Percentiles rank a stretch among this genome's conserved stretches.
Evolutionary conservation across 2,329 filamentous ascomycete genomes (phyloP).

Genomic region (Dichotomopilus funicola): DNA sequence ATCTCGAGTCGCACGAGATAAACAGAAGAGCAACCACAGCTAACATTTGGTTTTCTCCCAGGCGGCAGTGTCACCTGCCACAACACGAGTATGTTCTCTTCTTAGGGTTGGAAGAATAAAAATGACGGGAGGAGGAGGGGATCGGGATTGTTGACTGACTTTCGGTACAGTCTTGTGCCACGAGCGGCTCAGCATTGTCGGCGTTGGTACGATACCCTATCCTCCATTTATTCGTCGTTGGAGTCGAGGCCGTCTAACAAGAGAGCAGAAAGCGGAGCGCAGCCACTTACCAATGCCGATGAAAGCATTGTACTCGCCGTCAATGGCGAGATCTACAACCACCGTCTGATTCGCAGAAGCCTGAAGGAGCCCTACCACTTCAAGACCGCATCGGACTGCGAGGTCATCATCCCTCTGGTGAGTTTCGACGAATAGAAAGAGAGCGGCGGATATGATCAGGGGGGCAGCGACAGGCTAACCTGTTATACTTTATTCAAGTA

Average conservation of each 20-base stretch:
- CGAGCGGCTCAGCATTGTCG: constrained; percentile 95
- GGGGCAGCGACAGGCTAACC: not conserved
- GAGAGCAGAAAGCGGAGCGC: constrained; percentile 76
- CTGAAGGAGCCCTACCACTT: constrained; percentile 84
- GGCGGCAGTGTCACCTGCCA: constrained; percentile 85
- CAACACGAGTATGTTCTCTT: constrained; percentile 69
- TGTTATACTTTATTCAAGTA: constrained; percentile 51
- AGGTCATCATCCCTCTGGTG: constrained; percentile 97
- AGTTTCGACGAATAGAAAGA: constrained; percentile 29
- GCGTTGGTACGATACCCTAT: constrained; percentile 61
- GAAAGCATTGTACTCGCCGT: constrained; percentile 84
- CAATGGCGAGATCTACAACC: constrained; percentile 99
- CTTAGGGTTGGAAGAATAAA: not conserved
- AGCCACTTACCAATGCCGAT: constrained; percentile 90
- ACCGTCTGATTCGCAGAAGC: constrained; percentile 84
- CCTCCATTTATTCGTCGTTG: constrained; percentile 3
- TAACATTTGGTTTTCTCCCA: constrained; percentile 32
- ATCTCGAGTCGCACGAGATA: constrained; percentile 24
- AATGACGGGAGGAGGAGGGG: not conserved
- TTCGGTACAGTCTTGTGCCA: constrained; percentile 72
- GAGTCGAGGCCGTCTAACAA: constrained; percentile 22
- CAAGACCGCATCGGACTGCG: constrained; percentile 98
- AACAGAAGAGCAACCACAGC: not conserved
- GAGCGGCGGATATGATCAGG: not conserved
- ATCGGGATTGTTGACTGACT: constrained; percentile 25